Evolutionary conservation across 1,284 basidiomycete species (phyloP).

Genomic region (Malassezia vespertilionis): DNA sequence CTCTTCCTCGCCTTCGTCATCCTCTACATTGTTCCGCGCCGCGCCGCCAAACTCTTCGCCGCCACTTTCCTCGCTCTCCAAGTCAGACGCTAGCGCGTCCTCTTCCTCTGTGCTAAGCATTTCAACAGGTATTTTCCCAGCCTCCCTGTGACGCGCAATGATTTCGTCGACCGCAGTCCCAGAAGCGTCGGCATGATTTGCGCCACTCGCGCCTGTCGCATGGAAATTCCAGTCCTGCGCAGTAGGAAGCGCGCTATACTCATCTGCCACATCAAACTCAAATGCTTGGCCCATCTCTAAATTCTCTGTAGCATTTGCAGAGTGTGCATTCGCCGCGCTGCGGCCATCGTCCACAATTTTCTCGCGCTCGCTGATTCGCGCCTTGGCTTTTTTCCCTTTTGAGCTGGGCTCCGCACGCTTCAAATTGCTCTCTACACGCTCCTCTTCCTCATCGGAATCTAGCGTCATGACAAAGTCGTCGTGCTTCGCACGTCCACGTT

Average conservation of each 20-base stretch:
- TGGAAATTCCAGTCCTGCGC: conserved; percentile 33
- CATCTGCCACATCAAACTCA: conserved; percentile 40
- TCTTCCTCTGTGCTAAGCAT: conserved; percentile 11
- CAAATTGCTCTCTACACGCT: too few relatives aligned
- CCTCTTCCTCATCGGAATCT: conserved; percentile 39
- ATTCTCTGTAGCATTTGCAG: conserved; percentile 15
- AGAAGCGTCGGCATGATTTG: conserved; percentile 18
- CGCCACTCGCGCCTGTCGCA: conserved; percentile 24
- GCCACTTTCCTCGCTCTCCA: conserved; percentile 26
- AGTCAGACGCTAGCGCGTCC: conserved; percentile 23
- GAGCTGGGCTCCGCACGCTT: conserved; percentile 13
- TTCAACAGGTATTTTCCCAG: conserved; percentile 10
- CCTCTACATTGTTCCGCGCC: conserved; percentile 27
- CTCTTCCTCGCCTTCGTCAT: conserved; percentile 32
- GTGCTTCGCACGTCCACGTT: conserved; percentile 1
- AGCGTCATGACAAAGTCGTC: conserved; percentile 46
- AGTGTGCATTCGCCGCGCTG: background rate
- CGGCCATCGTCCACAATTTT: conserved; percentile 31
- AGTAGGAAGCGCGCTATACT: conserved; percentile 10
- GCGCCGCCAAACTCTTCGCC: conserved; percentile 51
- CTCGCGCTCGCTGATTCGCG: conserved; percentile 30
- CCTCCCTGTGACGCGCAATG: conserved; percentile 35
- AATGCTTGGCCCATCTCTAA: conserved; percentile 31
- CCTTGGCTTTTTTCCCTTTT: conserved; percentile 25
- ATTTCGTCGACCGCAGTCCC: conserved; percentile 42